phyloP scores from a whole-genome alignment of 108 stramenopile genomes.

The Pseudonitzschia multistriata region DNA sequence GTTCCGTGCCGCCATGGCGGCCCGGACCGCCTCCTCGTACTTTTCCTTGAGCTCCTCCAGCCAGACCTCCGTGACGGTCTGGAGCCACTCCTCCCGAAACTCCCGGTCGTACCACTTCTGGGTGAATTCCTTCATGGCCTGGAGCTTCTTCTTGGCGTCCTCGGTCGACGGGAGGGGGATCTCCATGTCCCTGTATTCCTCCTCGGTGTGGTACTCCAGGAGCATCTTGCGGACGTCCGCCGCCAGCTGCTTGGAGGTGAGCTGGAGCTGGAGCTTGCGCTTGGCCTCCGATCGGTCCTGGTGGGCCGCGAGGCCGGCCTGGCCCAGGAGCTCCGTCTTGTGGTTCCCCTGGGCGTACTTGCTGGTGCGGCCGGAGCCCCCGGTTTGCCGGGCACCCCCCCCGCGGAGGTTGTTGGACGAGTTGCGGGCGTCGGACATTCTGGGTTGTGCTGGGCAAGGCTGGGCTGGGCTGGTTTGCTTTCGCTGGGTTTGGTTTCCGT shows the following conservation, averaged over 20 bases:
- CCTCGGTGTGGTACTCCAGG: not conserved
- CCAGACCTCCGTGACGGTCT: conserved; percentile 7
- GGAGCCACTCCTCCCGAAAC: conserved; percentile 11
- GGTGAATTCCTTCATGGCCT: conserved; percentile 12
- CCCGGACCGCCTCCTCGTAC: conserved; percentile 8
- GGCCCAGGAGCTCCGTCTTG: not conserved
- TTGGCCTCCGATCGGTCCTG: conserved; percentile 12
- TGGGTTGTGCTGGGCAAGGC: not conserved
- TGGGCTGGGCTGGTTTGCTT: too few species aligned
- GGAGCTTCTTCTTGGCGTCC: conserved; percentile 8
- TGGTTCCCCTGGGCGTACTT: not conserved
- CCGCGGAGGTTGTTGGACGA: not conserved
- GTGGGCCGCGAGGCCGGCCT: not conserved
- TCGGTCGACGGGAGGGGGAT: conserved; percentile 4
- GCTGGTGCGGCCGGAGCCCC: conserved; percentile 1
- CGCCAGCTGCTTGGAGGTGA: not conserved
- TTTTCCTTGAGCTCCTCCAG: not conserved
- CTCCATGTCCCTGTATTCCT: not conserved
- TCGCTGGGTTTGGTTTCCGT: too few species aligned
- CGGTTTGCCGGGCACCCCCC: conserved; percentile 1
- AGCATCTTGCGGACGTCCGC: not conserved
- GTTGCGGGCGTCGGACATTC: conserved; percentile 11
- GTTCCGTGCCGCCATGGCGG: not conserved
- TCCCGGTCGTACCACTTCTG: conserved; percentile 9
- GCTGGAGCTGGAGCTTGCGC: not conserved